A percentile compares a stretch with the other conserved stretches of the same genome.
Conservation (phyloP, 768 basidiomycete species). For the Kwoniella bestiolae region DNA sequence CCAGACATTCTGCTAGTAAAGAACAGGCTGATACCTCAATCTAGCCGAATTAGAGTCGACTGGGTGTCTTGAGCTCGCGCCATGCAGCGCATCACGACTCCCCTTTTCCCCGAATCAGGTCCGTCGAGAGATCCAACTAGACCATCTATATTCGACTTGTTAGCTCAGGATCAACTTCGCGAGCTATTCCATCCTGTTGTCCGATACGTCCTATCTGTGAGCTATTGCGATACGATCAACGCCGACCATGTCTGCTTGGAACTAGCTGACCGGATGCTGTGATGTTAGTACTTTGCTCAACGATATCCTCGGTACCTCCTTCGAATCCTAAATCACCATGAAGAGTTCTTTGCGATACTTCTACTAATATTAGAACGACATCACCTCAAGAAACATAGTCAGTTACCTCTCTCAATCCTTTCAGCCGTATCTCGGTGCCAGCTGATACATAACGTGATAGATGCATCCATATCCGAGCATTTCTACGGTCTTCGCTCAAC, state of each 20-base stretch:
- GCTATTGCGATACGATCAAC: too few relatives aligned
- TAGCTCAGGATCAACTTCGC: conserved; percentile 90
- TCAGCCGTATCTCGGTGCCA: not conserved
- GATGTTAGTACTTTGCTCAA: conserved; percentile 96
- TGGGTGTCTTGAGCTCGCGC: too few relatives aligned
- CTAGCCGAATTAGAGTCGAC: not conserved
- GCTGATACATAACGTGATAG: conserved; percentile 59
- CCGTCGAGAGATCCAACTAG: conserved; percentile 8
- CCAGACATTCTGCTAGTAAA: too few relatives aligned
- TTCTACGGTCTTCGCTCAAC: conserved; percentile 75
- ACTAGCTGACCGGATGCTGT: too few relatives aligned
- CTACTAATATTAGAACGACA: conserved; percentile 90
- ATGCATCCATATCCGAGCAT: conserved; percentile 91
- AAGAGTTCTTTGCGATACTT: conserved; percentile 88
- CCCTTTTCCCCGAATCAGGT: conserved; percentile 6
- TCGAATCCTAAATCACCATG: conserved; percentile 88
- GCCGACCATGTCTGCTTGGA: too few relatives aligned
- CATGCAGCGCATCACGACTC: not conserved
- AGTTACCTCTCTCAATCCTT: conserved; percentile 42
- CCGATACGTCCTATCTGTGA: conserved; percentile 88
- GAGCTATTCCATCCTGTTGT: conserved; percentile 91
- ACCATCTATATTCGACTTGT: conserved; percentile 75
- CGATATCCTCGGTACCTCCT: conserved; percentile 90
- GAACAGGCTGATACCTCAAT: not conserved
- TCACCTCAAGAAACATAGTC: conserved; percentile 85